These are phyloP conservation scores for Eragrostis nindensis DNA, from an alignment of 176 grass and related monocot genomes.

Conservation along the genomic window DNA sequence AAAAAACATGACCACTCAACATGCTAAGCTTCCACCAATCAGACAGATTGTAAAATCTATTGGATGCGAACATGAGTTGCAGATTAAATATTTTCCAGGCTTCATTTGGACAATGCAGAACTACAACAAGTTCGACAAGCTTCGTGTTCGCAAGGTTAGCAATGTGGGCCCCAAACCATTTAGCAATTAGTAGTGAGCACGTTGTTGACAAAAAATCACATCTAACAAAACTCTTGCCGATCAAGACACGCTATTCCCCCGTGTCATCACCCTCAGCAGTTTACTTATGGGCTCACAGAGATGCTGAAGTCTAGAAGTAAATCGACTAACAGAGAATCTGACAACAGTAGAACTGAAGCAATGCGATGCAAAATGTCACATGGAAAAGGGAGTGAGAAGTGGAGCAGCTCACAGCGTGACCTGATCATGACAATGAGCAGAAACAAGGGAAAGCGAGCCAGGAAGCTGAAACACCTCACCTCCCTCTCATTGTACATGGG, in stretches of 20 bases:
- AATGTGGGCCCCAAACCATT: background rate
- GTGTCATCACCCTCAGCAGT: background rate
- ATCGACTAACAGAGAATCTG: background rate
- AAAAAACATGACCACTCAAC: constrained; percentile 25
- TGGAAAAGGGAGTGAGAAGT: background rate
- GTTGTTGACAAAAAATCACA: background rate
- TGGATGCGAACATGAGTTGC: background rate
- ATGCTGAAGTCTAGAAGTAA: background rate
- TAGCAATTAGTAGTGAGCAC: background rate
- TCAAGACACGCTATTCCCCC: background rate
- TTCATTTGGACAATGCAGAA: background rate
- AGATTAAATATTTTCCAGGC: background rate
- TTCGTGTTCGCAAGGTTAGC: background rate
- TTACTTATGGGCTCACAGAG: background rate
- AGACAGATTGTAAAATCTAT: background rate
- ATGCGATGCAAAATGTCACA: background rate
- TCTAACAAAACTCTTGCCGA: background rate
- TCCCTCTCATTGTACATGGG: constrained; percentile 89
- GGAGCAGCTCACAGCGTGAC: too few species aligned
- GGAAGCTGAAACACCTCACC: constrained; percentile 47
- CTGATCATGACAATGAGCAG: background rate
- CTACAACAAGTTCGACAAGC: background rate
- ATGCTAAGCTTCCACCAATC: constrained; percentile 9
- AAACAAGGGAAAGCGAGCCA: constrained; percentile 6
- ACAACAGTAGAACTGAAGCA: background rate